phyloP scores from a whole-genome alignment of 441 rosid species.

The Monsonia emarginata region DNA sequence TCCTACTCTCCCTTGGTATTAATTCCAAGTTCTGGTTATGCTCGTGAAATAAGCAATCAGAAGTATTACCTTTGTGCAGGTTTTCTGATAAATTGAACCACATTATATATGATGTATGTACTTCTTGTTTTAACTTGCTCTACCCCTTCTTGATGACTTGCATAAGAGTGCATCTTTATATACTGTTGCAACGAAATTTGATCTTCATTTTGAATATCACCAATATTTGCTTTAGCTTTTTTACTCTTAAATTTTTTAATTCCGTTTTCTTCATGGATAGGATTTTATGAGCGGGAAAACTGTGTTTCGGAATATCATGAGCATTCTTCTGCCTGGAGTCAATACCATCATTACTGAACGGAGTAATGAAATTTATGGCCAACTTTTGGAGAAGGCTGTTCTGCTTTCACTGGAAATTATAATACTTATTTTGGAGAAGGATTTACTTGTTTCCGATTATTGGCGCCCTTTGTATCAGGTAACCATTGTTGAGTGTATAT shows the following conservation, averaged over 20 bases:
- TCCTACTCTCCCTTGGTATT: not conserved
- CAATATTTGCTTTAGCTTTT: not conserved
- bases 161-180: not conserved
- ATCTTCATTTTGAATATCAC: not conserved
- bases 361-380: slow-evolving; percentile 68
- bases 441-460: slow-evolving; percentile 63
- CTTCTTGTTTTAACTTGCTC: not conserved
- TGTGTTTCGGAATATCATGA: slow-evolving; percentile 75
- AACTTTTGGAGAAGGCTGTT: slow-evolving; percentile 80
- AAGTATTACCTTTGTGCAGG: not conserved
- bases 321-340: slow-evolving; percentile 76
- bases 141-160: not conserved
- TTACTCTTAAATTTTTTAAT: not conserved
- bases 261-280: slow-evolving; percentile 30
- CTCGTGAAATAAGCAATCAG: slow-evolving; percentile 1
- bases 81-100: not conserved
- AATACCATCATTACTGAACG: slow-evolving; percentile 62
- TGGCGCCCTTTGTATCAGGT: slow-evolving; percentile 98
- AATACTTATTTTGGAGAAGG: slow-evolving; percentile 74
- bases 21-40: not conserved
- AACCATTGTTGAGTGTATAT: slow-evolving; percentile 5
- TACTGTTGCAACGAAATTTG: slow-evolving; percentile 6
- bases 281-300: slow-evolving; percentile 98
- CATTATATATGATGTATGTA: slow-evolving; percentile 2
- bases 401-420: slow-evolving; percentile 77